These are phyloP conservation scores for Bassia scoparia DNA, from an alignment of 148 eudicot species.

Conservation along the genomic window DNA sequence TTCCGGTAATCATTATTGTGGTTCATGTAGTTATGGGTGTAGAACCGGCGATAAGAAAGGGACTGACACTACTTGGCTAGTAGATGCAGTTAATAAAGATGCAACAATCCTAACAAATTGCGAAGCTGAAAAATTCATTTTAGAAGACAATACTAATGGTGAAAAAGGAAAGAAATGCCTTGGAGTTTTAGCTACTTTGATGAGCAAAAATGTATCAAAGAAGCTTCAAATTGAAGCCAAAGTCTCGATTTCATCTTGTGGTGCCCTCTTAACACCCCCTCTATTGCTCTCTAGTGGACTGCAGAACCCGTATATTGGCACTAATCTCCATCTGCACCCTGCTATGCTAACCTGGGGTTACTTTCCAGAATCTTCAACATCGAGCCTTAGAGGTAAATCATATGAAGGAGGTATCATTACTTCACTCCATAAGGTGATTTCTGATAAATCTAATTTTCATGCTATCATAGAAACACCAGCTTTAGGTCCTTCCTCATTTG, in stretches of 20 bases:
- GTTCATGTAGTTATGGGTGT: constrained; percentile 63
- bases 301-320: constrained; percentile 52
- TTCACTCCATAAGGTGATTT: constrained; percentile 38
- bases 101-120: constrained; percentile 54
- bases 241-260: constrained; percentile 63
- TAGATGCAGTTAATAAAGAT: constrained; percentile 45
- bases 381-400: constrained; percentile 34
- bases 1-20: constrained; percentile 54
- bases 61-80: constrained; percentile 60
- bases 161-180: constrained; percentile 31
- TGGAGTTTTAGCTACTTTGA: constrained; percentile 41
- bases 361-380: constrained; percentile 44
- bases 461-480: constrained; percentile 51
- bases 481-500: constrained; percentile 54
- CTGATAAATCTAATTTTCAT: constrained; percentile 24
- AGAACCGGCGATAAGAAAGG: constrained; percentile 48
- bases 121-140: constrained; percentile 39
- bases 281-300: constrained; percentile 49
- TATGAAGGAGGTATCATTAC: constrained; percentile 66
- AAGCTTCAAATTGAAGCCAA: constrained; percentile 52
- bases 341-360: constrained; percentile 59
- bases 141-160: constrained; percentile 10
- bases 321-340: constrained; percentile 59
- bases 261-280: constrained; percentile 57
- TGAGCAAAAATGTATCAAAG: constrained; percentile 24